A percentile compares a stretch with the other conserved stretches of the same genome.
Conservation (phyloP, 2,329 filamentous ascomycete species). For the Epicoccum nigrum region DNA sequence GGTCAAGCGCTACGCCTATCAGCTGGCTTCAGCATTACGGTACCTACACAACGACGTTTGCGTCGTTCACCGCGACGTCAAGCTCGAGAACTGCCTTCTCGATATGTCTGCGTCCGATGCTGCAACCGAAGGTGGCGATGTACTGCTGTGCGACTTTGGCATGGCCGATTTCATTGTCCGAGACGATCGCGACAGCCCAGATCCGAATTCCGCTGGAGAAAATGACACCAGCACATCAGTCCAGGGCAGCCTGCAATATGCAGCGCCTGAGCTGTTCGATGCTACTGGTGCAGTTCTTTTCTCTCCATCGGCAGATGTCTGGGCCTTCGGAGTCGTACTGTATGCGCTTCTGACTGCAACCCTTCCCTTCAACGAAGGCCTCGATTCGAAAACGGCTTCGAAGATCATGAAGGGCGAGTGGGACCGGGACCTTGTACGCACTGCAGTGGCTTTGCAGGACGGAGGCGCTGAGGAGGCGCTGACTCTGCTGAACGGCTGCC, state of each 20-base stretch:
- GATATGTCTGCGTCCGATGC: constrained; percentile 59
- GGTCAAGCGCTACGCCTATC: constrained; percentile 66
- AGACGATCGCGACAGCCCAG: constrained; percentile 58
- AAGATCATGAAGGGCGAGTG: constrained; percentile 67
- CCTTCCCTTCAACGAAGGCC: constrained; percentile 66
- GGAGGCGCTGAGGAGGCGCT: constrained; percentile 54
- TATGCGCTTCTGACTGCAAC: constrained; percentile 66
- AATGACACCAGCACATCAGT: constrained; percentile 62
- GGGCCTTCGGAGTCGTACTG: constrained; percentile 70
- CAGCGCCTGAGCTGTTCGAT: constrained; percentile 57
- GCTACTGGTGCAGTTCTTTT: constrained; percentile 48
- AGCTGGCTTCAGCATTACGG: constrained; percentile 67
- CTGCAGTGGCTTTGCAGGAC: constrained; percentile 48
- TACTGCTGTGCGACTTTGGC: constrained; percentile 72
- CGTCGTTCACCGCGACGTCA: constrained; percentile 71
- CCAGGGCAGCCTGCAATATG: constrained; percentile 65
- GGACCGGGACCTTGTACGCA: constrained; percentile 58
- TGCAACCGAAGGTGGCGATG: constrained; percentile 58
- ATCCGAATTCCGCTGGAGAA: constrained; percentile 53
- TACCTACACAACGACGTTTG: constrained; percentile 72
- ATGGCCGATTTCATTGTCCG: constrained; percentile 70
- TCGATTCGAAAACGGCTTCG: constrained; percentile 63
- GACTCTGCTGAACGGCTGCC: constrained; percentile 64
- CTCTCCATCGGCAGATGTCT: constrained; percentile 67
- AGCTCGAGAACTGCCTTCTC: constrained; percentile 71